phyloP scores from a whole-genome alignment of 2,329 filamentous ascomycete species.

The Clonostachys chloroleuca region DNA sequence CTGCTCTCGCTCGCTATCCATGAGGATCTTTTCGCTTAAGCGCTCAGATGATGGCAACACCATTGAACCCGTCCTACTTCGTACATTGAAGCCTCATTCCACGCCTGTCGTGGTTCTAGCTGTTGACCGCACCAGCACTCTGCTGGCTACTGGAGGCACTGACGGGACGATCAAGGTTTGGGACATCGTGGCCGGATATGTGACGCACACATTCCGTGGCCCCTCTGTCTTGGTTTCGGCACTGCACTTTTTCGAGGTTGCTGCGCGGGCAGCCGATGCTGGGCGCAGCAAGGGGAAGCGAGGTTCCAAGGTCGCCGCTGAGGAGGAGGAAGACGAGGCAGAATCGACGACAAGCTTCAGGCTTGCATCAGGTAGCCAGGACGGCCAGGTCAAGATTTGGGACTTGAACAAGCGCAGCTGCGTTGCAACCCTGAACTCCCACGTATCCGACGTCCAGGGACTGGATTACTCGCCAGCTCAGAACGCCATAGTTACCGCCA shows the following conservation, averaged over 20 bases:
- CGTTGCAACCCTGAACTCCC: conserved; percentile 77
- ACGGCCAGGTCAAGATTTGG: conserved; percentile 89
- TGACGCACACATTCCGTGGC: conserved; percentile 92
- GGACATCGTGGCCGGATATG: conserved; percentile 86
- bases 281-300: conserved; percentile 27
- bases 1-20: conserved; percentile 92
- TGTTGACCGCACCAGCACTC: conserved; percentile 80
- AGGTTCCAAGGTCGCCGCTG: conserved; percentile 23
- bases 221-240: conserved; percentile 90
- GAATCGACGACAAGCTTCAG: conserved; percentile 54
- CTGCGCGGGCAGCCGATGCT: conserved; percentile 29
- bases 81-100: conserved; percentile 83
- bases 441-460: conserved; percentile 89
- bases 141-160: conserved; percentile 88
- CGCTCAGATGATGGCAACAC: conserved; percentile 49
- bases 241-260: conserved; percentile 82
- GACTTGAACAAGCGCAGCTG: conserved; percentile 80
- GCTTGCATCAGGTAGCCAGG: conserved; percentile 87
- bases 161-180: conserved; percentile 95
- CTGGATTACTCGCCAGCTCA: conserved; percentile 76
- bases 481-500: conserved; percentile 74
- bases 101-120: conserved; percentile 86
- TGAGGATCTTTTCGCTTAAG: conserved; percentile 81
- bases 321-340: conserved; percentile 29
- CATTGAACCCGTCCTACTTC: conserved; percentile 63